Conservation (phyloP, 106 monocot genomes). For the Ottelia alismoides region DNA sequence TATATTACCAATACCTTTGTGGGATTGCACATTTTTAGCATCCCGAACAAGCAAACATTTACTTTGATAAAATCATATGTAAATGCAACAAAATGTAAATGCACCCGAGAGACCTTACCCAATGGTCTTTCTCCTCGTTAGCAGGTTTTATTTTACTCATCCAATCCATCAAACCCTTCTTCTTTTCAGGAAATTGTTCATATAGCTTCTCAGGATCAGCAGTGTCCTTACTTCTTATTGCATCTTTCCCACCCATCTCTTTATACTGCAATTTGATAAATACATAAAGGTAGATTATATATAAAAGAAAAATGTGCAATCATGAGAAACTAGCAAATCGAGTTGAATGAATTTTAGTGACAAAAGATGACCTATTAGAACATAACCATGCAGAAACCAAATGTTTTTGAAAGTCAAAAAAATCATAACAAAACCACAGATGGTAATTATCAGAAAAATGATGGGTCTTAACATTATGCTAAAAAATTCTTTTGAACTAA, state of each 20-base stretch:
- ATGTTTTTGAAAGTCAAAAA: too few species aligned
- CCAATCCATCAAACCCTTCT: constrained; percentile 63
- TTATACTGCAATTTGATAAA: constrained; percentile 31
- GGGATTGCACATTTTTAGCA: too few species aligned
- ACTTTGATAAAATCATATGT: too few species aligned
- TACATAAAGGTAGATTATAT: too few species aligned
- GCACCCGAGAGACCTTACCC: constrained; percentile 67
- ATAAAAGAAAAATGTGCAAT: not conserved
- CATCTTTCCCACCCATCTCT: constrained; percentile 70
- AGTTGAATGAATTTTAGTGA: too few species aligned
- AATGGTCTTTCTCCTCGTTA: constrained; percentile 95
- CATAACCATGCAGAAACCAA: too few species aligned
- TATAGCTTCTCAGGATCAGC: constrained; percentile 38
- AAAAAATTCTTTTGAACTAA: not conserved
- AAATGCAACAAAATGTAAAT: too few species aligned
- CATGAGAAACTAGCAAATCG: not conserved
- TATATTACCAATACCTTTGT: too few species aligned
- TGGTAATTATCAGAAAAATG: too few species aligned
- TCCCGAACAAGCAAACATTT: too few species aligned
- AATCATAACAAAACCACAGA: too few species aligned
- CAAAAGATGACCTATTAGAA: not conserved
- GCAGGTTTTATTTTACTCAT: constrained; percentile 67
- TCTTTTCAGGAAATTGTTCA: constrained; percentile 67
- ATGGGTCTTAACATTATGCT: too few species aligned
- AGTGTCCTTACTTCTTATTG: constrained; percentile 21